phyloP scores from a whole-genome alignment of 2,329 filamentous ascomycete species.

The Dactylella cylindrospora region DNA sequence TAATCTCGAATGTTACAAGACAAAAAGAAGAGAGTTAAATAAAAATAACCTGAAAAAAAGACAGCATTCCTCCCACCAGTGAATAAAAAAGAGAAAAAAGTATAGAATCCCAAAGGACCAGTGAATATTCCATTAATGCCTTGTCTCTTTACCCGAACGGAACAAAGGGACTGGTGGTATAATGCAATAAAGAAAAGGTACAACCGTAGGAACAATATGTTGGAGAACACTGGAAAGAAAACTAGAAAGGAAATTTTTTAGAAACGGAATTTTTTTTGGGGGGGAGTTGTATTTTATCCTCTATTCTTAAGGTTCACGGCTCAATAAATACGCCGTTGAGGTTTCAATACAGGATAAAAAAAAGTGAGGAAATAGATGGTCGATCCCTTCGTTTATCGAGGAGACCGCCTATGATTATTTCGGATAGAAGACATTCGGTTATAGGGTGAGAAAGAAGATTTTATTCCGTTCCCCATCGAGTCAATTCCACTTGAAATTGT shows the following conservation, averaged over 20 bases:
- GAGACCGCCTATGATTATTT: too few species aligned
- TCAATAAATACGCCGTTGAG: conserved; percentile 42
- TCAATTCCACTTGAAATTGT: too few species aligned
- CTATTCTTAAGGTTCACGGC: conserved; percentile 10
- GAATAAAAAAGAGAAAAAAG: not conserved
- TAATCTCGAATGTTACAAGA: too few species aligned
- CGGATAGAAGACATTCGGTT: not conserved
- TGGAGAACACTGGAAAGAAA: too few species aligned
- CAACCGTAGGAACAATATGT: too few species aligned
- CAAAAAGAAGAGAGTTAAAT: not conserved
- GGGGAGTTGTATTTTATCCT: not conserved
- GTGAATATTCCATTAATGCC: too few species aligned
- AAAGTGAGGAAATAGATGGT: not conserved
- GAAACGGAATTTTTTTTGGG: not conserved
- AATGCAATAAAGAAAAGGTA: too few species aligned
- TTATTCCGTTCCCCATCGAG: too few species aligned
- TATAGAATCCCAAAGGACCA: too few species aligned
- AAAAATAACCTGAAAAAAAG: not conserved
- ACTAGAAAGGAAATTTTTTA: not conserved
- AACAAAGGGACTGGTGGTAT: too few species aligned
- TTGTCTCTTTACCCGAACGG: too few species aligned
- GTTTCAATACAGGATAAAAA: conserved; percentile 18
- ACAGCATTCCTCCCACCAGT: not conserved
- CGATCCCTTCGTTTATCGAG: not conserved
- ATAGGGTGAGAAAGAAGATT: not conserved